Evolutionary conservation across 2,329 filamentous ascomycete genomes (phyloP), one percentile per base, ranked within the genome.

Genomic region (Onygena corvina): DNA sequence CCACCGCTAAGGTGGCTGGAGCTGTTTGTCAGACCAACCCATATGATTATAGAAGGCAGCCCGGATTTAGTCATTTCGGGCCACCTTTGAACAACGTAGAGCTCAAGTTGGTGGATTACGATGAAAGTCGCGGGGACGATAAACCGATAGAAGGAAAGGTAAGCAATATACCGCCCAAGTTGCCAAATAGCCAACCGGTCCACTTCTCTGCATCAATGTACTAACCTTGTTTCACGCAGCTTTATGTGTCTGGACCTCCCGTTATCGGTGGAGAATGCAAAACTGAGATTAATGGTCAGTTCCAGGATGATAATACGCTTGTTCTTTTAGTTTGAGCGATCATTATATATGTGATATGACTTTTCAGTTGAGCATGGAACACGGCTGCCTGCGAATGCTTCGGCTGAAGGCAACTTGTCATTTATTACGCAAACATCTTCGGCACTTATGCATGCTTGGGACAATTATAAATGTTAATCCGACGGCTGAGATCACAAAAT

Each of bases 21-120:
- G 83, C 89, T 0, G 78, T 94, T n/a, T 73, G 83, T 1, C 90
- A 96, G 68, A 94, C 86, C 5, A 81, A 86, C 53, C 75, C 89
- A 33, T 93, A 86, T 61, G 90, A 96, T 63, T 96, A 96, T 65
- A 74, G 90, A 45, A 67, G 67, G 30, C 64, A 66, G 14, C 54
- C 56, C 9, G 67, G 66, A 38, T 67, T 70, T 40, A 72, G 67
- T 51, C 88, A 94, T 64, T 94, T 96, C 60, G 92, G 92, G 2
- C 74, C 83, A 7, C 89, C 90, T 2, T 62, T 92, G 34, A 86
- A 83, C 54, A 83, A 80, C 57, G 76, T 90, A 1, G 90, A 96
- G 69, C 64, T 95, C 33, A 76, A 84, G 59, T 64, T 94, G 53
- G 62, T 56, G n/a, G 60, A 57, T 21, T 59, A 68, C 14, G 56